Evolutionary conservation across 257 asterid genomes (phyloP), one percentile per base, ranked within the genome.

Genomic region (Echium plantagineum): DNA sequence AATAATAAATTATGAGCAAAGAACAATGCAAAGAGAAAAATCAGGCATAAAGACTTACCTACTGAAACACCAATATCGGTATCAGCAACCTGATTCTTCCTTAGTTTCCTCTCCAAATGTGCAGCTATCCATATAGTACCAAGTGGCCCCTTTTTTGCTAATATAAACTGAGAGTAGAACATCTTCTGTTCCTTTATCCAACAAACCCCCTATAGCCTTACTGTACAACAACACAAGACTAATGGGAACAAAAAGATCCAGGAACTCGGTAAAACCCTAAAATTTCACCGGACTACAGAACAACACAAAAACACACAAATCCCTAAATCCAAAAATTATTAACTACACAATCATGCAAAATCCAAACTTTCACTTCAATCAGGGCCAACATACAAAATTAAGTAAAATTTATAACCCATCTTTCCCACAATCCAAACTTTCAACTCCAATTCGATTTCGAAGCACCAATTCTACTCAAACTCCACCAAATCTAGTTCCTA

Each of bases 111-210:
- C 78, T 91, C 98, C 63, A 91, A 72, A 83, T 91, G 98, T 3
- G 98, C 98, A 12, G 98, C 98, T 54, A 91, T 91, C 98, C 98
- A 91, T 66, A 91, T 89, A 46, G 98, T 91, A 58, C 98, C 98
- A 19, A 91, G 56, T 21, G 98, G 98, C 59, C 98, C 98, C 90
- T 91, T 91, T 67, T 91, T 91, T 0, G 98, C 98, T 77, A 91
- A 77, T 76, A 91, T 91, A 66, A 91, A 91, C 71, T 91, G 98
- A 1, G 98, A 91, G 74, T 88, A 91, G 61, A 91, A 91, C 98
- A 91, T 91, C 31, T 79, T 78, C 17, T 47, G 26, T 59, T 62
- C 52, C 51, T 58, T 52, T 51, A 57, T 28, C 32, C 32, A 28
- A 28, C 32, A 24, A 3, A 24, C 26, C 26, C 26, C 26, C n/a